Evolutionary conservation across 2,329 filamentous ascomycete genomes (phyloP), one percentile per base, ranked within the genome.

Genomic region (Biscogniauxia marginata): DNA sequence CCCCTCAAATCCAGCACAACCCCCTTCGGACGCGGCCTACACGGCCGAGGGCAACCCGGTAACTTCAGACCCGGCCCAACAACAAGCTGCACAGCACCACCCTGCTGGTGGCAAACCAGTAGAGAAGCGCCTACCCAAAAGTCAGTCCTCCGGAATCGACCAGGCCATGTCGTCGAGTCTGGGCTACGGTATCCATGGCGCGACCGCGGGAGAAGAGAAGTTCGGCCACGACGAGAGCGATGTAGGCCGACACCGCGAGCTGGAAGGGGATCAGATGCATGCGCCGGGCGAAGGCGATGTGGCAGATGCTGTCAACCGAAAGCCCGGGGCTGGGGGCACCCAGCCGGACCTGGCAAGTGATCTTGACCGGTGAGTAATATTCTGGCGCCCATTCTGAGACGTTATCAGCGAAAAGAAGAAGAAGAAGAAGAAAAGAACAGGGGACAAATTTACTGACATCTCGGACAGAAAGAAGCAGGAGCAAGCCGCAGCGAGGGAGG

Each of bases 231-330:
- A 62, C 7, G 48, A 54, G 13, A 66, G 65, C 53, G 55, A 65
- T 6, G 57, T 58, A 1, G 67, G 61, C 3, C 53, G 63, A 4
- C 61, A 58, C 48, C 24, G 43, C 1, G 69, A 71, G 46, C 50
- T 70, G 1, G 69, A 71, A 1, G 70, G 67, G 21, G 67, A 68
- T 0, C 61, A 68, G 58, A 70, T 71, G 68, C 57, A 63, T 2
- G 59, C 63, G 0, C 58, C 67, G 1, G 67, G 62, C 11, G 70
- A 71, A 53, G 69, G 70, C 23, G 59, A 62, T 19, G 66, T 71
- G 11, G 66, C 68, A 3, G 53, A 55, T 21, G 67, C 52, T 2
- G 69, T 71, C 4, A 53, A 60, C 20, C 48, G 56, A 2, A 71
- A 69, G 53, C 54, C 67, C 1, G 69, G 70, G 1, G 70, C 68